Evolutionary conservation across 2,329 filamentous ascomycete species (phyloP), one percentile per base, ranked within the genome.

Genomic region (Verticillium isaacii): DNA sequence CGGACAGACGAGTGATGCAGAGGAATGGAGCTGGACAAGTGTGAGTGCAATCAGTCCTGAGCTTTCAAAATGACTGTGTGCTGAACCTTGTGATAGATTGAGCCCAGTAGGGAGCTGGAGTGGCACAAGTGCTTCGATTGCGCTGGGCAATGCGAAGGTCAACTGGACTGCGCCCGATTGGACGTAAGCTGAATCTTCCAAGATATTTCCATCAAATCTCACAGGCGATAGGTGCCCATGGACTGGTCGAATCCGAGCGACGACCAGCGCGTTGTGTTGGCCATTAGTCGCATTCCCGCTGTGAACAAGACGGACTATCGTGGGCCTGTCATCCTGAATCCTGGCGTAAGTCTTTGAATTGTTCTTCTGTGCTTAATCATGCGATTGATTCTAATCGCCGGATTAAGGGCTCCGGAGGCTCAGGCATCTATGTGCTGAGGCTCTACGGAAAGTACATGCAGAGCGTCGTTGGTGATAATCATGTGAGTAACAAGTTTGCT

Each of bases 351-450:
- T 62, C 17, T 41, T 52, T 11, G 1, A 3, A 2, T 25, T 45
- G 15, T 52, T 19, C 8, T 7, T 11, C 8, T 23, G 19, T 23
- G 17, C 19, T 11, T 25, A 1, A 23, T 23, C 0, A 23, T 11
- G 41, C 7, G 41, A 19, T n/a, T 50, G 2, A 50, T n/a, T 1
- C 8, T 9, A 29, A 29, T 29, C 1, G 29, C 29, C 29, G n/a
- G 19, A 5, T 52, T 19, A 23, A 77, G 76, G 80, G 82, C 0
- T 81, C 82, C 9, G 82, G 82, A 7, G 82, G 80, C 1, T 82
- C 79, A 2, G 82, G 79, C 4, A 67, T 79, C 0, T 67, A 68
- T 34, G 72, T 72, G 14, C 58, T 79, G 12, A 70, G 65, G 59
- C 66, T 71, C 14, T 67, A 67, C 19, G 77, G 72, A 2, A 65